These are phyloP conservation scores for Tylopilus rubrobrunneus DNA, from an alignment of 768 basidiomycete species.

Conservation along the genomic window DNA sequence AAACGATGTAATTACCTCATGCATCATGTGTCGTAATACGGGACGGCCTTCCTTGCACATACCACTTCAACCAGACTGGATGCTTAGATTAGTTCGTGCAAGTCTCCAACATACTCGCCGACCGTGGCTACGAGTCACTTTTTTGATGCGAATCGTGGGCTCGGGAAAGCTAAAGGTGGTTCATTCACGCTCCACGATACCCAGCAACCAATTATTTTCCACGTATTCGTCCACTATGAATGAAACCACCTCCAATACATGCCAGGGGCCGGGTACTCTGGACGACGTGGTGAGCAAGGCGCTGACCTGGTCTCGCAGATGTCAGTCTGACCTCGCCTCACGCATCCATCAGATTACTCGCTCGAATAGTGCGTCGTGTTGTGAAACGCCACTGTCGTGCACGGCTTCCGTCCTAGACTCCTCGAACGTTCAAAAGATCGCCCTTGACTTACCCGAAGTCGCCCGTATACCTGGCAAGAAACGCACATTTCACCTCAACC, in stretches of 20 bases:
- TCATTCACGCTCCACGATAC: background rate
- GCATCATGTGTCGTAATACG: background rate
- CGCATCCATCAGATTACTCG: constrained; percentile 11
- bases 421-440: constrained; percentile 12
- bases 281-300: constrained; percentile 20
- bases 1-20: background rate
- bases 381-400: background rate
- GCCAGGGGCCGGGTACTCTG: constrained; percentile 7
- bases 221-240: constrained; percentile 7
- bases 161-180: background rate
- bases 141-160: background rate
- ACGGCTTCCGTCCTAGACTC: constrained; percentile 13
- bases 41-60: background rate
- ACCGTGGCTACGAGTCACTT: background rate
- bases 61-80: background rate
- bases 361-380: constrained; percentile 18
- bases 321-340: background rate
- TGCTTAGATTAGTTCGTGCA: constrained; percentile 3
- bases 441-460: constrained; percentile 20
- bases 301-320: background rate
- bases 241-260: background rate
- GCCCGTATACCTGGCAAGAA: constrained; percentile 27
- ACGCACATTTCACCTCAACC: constrained; percentile 34
- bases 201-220: background rate
- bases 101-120: background rate